Evolutionary conservation across 2,329 filamentous ascomycete species (phyloP).

Genomic region (Beauveria sp.): DNA sequence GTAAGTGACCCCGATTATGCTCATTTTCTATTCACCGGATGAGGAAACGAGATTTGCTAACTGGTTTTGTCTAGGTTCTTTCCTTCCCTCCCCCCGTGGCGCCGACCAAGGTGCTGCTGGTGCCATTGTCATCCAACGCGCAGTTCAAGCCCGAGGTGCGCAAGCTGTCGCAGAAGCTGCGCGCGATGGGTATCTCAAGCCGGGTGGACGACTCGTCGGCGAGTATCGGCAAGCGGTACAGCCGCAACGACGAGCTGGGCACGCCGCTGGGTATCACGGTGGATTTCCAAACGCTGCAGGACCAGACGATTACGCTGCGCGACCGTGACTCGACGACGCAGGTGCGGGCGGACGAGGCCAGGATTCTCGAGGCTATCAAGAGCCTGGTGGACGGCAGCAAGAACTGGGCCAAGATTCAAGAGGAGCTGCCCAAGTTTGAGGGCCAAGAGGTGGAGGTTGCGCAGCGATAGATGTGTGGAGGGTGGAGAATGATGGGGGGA

Average conservation of each 20-base stretch:
- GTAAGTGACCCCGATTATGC: conserved; percentile 46
- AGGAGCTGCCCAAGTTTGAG: conserved; percentile 76
- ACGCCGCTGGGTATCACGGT: conserved; percentile 91
- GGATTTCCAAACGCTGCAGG: conserved; percentile 90
- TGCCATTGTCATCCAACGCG: conserved; percentile 74
- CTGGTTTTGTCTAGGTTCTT: conserved; percentile 33
- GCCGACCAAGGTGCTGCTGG: conserved; percentile 91
- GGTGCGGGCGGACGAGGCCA: conserved; percentile 74
- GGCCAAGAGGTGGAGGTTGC: conserved; percentile 56
- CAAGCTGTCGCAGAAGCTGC: conserved; percentile 66
- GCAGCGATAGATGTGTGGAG: conserved; percentile 19
- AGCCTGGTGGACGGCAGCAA: conserved; percentile 42
- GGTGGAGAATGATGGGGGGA: background rate
- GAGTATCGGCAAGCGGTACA: conserved; percentile 90
- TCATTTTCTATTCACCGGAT: background rate
- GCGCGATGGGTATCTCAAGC: conserved; percentile 69
- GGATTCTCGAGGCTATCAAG: conserved; percentile 68
- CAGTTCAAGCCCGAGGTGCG: conserved; percentile 73
- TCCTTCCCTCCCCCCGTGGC: conserved; percentile 59
- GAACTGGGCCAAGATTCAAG: conserved; percentile 61
- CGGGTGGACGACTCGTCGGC: conserved; percentile 85
- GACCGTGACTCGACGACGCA: conserved; percentile 89
- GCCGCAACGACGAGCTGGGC: conserved; percentile 90
- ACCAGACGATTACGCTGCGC: conserved; percentile 76
- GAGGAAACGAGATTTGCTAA: conserved; percentile 7